phyloP scores from a whole-genome alignment of 495 filamentous ascomycete genomes.

The Paragyromitra xinjiangensis region DNA sequence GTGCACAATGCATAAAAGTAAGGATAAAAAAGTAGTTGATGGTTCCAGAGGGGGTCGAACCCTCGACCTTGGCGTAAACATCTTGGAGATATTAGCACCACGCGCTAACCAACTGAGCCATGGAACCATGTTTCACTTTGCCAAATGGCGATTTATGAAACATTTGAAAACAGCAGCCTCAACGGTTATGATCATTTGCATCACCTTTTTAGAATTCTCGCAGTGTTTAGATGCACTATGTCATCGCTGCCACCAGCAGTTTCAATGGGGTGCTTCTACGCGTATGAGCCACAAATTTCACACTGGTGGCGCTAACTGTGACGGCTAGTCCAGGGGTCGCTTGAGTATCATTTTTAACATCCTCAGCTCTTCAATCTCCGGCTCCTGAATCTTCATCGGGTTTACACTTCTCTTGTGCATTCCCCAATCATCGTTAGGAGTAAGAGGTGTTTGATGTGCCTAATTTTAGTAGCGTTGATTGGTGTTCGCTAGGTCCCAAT shows the following conservation, averaged over 20 bases:
- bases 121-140: conserved; percentile 14
- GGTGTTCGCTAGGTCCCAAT: not conserved
- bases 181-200: not conserved
- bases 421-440: not conserved
- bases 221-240: not conserved
- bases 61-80: conserved; percentile 48
- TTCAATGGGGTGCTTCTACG: not conserved
- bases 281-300: not conserved
- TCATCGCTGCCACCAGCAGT: not conserved
- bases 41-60: conserved; percentile 52
- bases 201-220: not conserved
- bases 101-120: conserved; percentile 52
- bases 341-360: not conserved
- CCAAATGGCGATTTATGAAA: not conserved
- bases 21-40: not conserved
- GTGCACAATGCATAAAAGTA: too few species aligned
- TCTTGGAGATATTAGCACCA: conserved; percentile 29
- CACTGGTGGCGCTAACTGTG: not conserved
- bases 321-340: not conserved
- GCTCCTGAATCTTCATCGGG: not conserved
- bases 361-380: not conserved
- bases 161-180: not conserved
- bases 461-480: not conserved
- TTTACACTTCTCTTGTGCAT: not conserved
- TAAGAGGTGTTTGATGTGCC: not conserved